Percentiles rank a stretch among this genome's conserved stretches.
phyloP scores from a whole-genome alignment of 306 rosid species.

The Canavalia gladiata region DNA sequence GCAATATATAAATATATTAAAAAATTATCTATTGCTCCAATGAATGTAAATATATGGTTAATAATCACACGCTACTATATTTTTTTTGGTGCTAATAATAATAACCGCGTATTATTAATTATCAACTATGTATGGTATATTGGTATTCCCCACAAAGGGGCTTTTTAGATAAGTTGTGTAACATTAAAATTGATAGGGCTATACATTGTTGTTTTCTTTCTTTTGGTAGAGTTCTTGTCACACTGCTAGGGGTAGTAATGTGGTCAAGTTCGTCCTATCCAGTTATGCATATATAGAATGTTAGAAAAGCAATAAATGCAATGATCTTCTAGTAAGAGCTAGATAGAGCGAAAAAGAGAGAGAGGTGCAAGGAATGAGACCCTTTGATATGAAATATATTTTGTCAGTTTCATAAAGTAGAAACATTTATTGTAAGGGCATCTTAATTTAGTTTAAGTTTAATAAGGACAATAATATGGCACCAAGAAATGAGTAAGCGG shows the following conservation, averaged over 20 bases:
- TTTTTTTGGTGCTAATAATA: not conserved
- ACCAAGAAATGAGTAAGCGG: not conserved
- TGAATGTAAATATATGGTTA: not conserved
- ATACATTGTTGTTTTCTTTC: not conserved
- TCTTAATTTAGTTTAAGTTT: constrained; percentile 24
- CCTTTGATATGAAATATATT: not conserved
- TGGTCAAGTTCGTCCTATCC: not conserved
- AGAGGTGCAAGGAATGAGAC: not conserved
- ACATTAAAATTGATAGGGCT: constrained; percentile 17
- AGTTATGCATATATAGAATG: not conserved
- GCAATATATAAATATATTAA: not conserved
- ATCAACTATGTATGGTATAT: not conserved
- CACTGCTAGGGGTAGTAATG: not conserved
- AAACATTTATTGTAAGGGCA: constrained; percentile 8
- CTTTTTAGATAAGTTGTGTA: constrained; percentile 25
- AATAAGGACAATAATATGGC: constrained; percentile 2
- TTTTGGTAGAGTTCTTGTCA: not conserved
- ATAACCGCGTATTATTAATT: not conserved
- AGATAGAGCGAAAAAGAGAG: not conserved
- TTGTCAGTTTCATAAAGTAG: constrained; percentile 28
- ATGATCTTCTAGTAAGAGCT: not conserved
- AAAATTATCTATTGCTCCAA: not conserved
- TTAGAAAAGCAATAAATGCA: constrained; percentile 26
- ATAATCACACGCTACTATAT: not conserved
- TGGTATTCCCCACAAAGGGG: not conserved